Evolutionary conservation across 495 filamentous ascomycete species (phyloP).

Genomic region (Thermothielavioides terrestris): DNA sequence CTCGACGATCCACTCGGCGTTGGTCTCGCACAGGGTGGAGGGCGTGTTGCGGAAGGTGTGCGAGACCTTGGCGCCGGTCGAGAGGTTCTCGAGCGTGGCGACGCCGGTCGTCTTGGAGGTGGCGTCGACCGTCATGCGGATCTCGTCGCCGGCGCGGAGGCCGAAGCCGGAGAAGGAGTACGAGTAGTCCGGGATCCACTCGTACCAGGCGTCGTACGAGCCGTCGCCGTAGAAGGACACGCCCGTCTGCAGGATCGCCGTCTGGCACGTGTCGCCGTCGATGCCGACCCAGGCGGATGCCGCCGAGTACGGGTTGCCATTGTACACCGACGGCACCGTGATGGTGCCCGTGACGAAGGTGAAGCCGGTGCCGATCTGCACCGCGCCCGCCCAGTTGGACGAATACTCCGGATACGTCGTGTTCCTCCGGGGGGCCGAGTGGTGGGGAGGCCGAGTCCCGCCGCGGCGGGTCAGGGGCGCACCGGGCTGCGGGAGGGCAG

Average conservation of each 20-base stretch:
- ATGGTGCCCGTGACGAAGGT: too few relatives aligned
- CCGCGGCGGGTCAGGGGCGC: too few relatives aligned
- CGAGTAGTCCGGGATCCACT: constrained; percentile 46
- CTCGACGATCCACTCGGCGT: constrained; percentile 62
- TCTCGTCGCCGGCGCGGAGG: constrained; percentile 46
- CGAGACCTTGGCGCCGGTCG: constrained; percentile 45
- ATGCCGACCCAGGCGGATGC: constrained; percentile 4
- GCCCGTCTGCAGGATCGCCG: constrained; percentile 11
- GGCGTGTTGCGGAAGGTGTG: constrained; percentile 38
- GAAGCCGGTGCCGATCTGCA: too few relatives aligned
- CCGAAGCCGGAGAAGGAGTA: constrained; percentile 46
- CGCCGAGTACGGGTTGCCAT: too few relatives aligned
- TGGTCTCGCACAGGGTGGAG: constrained; percentile 33
- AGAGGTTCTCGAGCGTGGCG: constrained; percentile 48
- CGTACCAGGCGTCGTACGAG: constrained; percentile 52
- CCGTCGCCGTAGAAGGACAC: constrained; percentile 46
- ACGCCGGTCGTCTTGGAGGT: constrained; percentile 40
- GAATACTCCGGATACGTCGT: too few relatives aligned
- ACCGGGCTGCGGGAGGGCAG: too few relatives aligned
- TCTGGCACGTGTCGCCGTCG: constrained; percentile 14
- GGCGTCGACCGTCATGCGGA: constrained; percentile 47
- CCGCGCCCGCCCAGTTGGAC: too few relatives aligned
- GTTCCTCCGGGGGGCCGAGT: too few relatives aligned
- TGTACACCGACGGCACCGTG: too few relatives aligned
- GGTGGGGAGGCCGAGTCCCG: too few relatives aligned